Evolutionary conservation across 2,329 filamentous ascomycete genomes (phyloP), one percentile per base, ranked within the genome.

Genomic region (Berkeleyomyces rouxiae): DNA sequence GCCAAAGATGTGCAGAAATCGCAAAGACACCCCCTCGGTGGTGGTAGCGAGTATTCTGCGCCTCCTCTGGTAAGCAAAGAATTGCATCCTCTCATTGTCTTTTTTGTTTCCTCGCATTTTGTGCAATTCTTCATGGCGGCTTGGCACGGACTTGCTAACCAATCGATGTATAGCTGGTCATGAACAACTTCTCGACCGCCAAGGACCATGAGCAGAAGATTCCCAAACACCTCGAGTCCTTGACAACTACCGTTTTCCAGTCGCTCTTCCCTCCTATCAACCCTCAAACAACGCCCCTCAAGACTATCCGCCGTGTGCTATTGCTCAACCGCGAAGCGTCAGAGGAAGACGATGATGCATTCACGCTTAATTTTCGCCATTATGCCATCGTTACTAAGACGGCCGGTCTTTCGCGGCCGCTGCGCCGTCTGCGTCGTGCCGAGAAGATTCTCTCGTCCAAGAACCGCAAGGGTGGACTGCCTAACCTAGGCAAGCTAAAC

Each of bases 231-330:
- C 87, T 99, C 70, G 93, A 99, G 75, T 86, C 87, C 33, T 84
- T 99, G 40, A 85, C 90, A 2, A 97, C 91, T 1, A 95, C 90
- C 55, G 85, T 96, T 70, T 99, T 97, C 75, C 92, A 96, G 73
- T 95, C 90, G 6, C 82, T 99, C 43, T 97, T 99, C 70, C 92
- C 93, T 3, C 89, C 91, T 1, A 96, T 99, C 73, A 93, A 93
- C 68, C 93, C 93, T 0, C 90, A 95, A 73, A 82, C 83, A 39
- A 95, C 90, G 1, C 90, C 93, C 1, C 80, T 99, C 43, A 87
- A 89, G 69, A 90, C 90, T n/a, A 96, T 99, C 71, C 87, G 88
- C 67, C 84, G 93, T 70, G 88, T 97, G 0, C 81, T 99, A 63
- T 82, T 99, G 23, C 76, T 99, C 63, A 96, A 97, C 73, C 85